phyloP scores from a whole-genome alignment of 192 early-diverging fungal species.

The Umbelopsis isabellina region DNA sequence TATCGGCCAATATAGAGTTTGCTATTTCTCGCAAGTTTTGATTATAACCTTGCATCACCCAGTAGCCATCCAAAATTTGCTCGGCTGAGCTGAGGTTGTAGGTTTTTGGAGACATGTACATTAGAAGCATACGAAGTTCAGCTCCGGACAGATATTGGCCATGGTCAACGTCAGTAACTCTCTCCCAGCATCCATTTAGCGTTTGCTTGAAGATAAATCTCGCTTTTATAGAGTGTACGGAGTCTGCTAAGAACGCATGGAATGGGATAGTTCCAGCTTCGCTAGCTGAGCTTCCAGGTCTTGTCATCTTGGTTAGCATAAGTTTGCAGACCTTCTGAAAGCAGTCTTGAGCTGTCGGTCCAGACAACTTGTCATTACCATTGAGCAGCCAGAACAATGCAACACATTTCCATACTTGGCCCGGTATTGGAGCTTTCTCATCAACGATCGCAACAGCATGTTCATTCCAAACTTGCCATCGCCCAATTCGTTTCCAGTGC shows the following conservation, averaged over 20 bases:
- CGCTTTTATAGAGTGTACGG: background rate
- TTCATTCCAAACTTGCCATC: constrained; percentile 9
- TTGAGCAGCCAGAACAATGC: constrained; percentile 3
- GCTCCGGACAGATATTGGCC: background rate
- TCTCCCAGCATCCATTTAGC: background rate
- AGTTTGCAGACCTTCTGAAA: constrained; percentile 14
- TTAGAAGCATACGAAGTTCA: constrained; percentile 3
- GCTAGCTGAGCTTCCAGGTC: background rate
- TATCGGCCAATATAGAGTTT: background rate
- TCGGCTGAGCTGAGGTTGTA: constrained; percentile 2
- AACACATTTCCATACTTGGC: constrained; percentile 15
- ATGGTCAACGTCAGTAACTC: background rate
- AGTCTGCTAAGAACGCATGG: constrained; percentile 6
- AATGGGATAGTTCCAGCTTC: constrained; percentile 1
- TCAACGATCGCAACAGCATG: background rate
- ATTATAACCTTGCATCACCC: constrained; percentile 12
- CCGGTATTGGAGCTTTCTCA: background rate
- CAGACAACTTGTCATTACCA: background rate
- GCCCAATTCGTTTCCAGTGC: background rate
- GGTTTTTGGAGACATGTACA: constrained; percentile 15
- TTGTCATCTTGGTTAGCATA: constrained; percentile 10
- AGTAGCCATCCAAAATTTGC: constrained; percentile 20
- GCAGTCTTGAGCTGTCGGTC: background rate
- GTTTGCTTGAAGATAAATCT: background rate
- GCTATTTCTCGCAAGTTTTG: background rate